Evolutionary conservation across 2,329 filamentous ascomycete genomes (phyloP), one percentile per base, ranked within the genome.

Genomic region (Ophiostoma novo-ulmi): DNA sequence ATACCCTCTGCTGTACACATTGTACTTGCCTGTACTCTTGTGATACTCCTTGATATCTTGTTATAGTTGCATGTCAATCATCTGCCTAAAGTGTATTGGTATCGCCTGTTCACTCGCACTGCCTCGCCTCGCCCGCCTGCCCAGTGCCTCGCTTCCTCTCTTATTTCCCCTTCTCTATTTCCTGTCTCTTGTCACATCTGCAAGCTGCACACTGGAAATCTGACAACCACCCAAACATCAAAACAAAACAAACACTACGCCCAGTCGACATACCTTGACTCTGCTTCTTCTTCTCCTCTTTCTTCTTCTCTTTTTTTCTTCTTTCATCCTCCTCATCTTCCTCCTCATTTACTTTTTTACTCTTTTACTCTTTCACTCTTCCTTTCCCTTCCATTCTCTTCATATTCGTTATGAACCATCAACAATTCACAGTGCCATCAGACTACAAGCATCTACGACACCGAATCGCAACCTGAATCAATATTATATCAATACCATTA

Each of bases 401-500:
- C 65, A 44, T 67, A 22, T 67, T 41, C 65, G 39, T 67, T 67
- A 67, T 67, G 65, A 67, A 31, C 38, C 39, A 67, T 44, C 39
- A 44, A 67, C 38, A 44, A 13, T 22, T 13, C 7, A 48, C n/a
- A 31, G 65, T 67, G 39, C 39, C 65, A 17, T 48, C 65, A 17
- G 52, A 69, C 17, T 69, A 35, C 68, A 69, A 26, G 55, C 70
- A 67, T 14, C 13, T 48, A 22, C 52, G 38, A 14, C 65, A 67
- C 65, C 39, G 65, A 41, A 67, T 39, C 63, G 20, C 35, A 38
- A 65, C 63, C n/a, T 65, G 10, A 39, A 39, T 39, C 35, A 31
- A 31, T 4, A 31, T 31, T 31, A 3, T 31, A 31, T 31, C 31
- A 31, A 31, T 31, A 31, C 31, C 31, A 31, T 31, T 3, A 31